phyloP scores from a whole-genome alignment of 192 early-diverging fungal species.

The Neocallimastix lanati region DNA sequence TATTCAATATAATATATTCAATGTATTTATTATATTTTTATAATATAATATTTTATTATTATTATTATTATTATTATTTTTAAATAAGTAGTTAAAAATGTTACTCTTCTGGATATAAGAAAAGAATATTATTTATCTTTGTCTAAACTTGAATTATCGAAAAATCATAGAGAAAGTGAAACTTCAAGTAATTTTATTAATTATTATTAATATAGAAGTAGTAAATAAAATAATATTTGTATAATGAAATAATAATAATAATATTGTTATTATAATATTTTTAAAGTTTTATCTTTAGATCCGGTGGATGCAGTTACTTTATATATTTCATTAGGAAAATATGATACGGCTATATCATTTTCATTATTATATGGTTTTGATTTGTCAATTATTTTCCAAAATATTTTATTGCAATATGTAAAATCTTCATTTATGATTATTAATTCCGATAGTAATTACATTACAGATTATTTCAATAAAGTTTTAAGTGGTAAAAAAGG shows the following conservation, averaged over 20 bases:
- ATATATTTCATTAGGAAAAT: not conserved
- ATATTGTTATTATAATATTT: too few species aligned
- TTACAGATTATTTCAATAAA: not conserved
- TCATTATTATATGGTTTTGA: not conserved
- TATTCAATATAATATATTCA: too few species aligned
- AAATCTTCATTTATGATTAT: not conserved
- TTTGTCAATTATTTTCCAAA: not conserved
- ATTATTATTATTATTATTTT: too few species aligned
- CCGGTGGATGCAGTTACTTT: not conserved
- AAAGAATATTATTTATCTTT: not conserved
- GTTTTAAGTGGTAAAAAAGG: not conserved
- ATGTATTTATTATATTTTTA: too few species aligned
- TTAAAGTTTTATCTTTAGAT: not conserved
- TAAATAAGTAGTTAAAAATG: not conserved
- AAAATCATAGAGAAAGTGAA: not conserved
- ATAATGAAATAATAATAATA: too few species aligned
- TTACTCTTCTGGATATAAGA: not conserved
- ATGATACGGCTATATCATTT: not conserved
- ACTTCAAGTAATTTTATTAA: not conserved
- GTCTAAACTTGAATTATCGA: not conserved
- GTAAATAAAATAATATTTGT: too few species aligned
- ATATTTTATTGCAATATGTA: not conserved
- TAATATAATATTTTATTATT: too few species aligned
- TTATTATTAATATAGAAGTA: too few species aligned
- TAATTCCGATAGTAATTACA: not conserved